Evolutionary conservation across 2,329 filamentous ascomycete species (phyloP).

Genomic region (Cordyceps javanica): DNA sequence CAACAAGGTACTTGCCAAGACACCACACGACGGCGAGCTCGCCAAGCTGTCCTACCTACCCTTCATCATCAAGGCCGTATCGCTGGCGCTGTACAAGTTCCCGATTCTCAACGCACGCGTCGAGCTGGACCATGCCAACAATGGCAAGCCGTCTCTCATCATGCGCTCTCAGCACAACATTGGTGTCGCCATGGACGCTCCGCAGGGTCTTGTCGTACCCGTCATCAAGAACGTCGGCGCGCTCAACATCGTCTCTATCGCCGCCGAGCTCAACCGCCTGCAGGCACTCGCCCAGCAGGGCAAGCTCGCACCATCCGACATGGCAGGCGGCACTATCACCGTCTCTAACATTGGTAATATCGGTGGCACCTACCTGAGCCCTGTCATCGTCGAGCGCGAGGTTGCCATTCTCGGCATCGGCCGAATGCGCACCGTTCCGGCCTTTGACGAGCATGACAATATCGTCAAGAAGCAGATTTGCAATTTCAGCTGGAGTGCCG

Average conservation of each 20-base stretch:
- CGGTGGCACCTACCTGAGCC: slow-evolving; percentile 84
- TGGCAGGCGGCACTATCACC: slow-evolving; percentile 85
- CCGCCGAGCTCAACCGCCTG: slow-evolving; percentile 67
- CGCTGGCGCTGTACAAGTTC: slow-evolving; percentile 72
- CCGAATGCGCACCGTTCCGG: slow-evolving; percentile 70
- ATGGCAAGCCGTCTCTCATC: slow-evolving; percentile 65
- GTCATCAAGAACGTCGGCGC: slow-evolving; percentile 79
- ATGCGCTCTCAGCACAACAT: slow-evolving; percentile 88
- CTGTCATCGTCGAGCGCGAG: slow-evolving; percentile 85
- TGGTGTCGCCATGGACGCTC: slow-evolving; percentile 92
- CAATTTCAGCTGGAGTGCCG: slow-evolving; percentile 94
- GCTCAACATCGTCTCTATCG: slow-evolving; percentile 72
- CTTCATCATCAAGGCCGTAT: slow-evolving; percentile 94
- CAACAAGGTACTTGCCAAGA: slow-evolving; percentile 53
- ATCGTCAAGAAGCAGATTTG: slow-evolving; percentile 73
- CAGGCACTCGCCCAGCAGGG: slow-evolving; percentile 67
- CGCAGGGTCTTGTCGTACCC: slow-evolving; percentile 79
- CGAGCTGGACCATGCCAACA: slow-evolving; percentile 45
- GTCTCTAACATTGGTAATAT: slow-evolving; percentile 96
- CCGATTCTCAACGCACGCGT: slow-evolving; percentile 85
- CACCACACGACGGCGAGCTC: slow-evolving; percentile 43
- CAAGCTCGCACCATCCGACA: slow-evolving; percentile 66
- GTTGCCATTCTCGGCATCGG: slow-evolving; percentile 90
- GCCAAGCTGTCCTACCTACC: slow-evolving; percentile 81
- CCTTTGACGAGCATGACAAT: slow-evolving; percentile 57